Base-by-base conservation (phyloP, 495 filamentous ascomycete genomes). In the Aspergillus diversus region DNA sequence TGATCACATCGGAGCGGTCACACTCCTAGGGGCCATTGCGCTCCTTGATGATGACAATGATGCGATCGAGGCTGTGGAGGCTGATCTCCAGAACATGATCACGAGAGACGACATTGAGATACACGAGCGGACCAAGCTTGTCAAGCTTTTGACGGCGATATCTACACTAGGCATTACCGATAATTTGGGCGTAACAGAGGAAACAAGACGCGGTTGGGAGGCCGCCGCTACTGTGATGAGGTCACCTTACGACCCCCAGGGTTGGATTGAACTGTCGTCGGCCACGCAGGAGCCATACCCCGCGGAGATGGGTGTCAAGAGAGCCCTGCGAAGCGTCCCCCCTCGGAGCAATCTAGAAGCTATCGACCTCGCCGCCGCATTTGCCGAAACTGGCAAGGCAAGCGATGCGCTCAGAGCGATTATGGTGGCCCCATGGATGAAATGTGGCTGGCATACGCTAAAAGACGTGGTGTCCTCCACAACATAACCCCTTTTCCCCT, bases 21-120 rank as follows among this genome's bases (percentile, higher is more conserved):
- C 89, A 6, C 83, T 98, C 16, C 79, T 98, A 0, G 93, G 93
- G 12, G 86, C 89, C 2, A 90, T 97, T 66, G 90, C 92, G 5
- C 78, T 94, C 12, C 71, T 99, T 5, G 93, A 97, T 55, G 75
- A 81, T 15, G 92, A 97, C 68, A 78, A 75, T 15, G 93, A 96
- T 48, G 89, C 86, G 5, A 77, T 92, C 8, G 90, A 92, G 48
- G 93, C 93, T 1, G 91, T 97, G 3, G 78, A 83, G n/a, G 84
- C 86, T 1, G 92, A 96, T 71, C 82, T 99, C 21, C 82, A 90
- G 43, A 78, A 70, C 16, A 79, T 97, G 55, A 82, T 92, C 48
- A 88, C 87, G 0, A 84, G 81, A 35, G 85, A 90, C 57, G 78
- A 75, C 32, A 75, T 86, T 50, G 74, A 73, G 37, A 70, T 73